Evolutionary conservation across 192 early-diverging fungal genomes (phyloP).

Genomic region (Coemansia reversa): DNA sequence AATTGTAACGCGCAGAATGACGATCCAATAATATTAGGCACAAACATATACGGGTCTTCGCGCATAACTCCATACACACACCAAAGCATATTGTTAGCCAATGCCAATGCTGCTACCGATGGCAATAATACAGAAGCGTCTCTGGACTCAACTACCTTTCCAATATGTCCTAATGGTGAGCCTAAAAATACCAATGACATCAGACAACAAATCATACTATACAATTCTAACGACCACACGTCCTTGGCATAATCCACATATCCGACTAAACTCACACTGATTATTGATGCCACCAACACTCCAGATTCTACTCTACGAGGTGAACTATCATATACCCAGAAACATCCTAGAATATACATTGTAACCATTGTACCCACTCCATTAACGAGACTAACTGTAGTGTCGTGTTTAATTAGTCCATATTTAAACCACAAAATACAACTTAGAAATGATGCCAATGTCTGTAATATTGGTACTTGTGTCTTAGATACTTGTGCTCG

Average conservation of each 20-base stretch:
- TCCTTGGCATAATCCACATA: constrained; percentile 26
- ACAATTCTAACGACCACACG: constrained; percentile 8
- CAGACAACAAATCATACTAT: constrained; percentile 29
- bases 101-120: constrained; percentile 25
- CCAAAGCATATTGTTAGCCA: constrained; percentile 45
- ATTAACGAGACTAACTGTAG: constrained; percentile 21
- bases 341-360: constrained; percentile 28
- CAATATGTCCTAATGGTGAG: constrained; percentile 40
- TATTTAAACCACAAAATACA: constrained; percentile 48
- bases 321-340: constrained; percentile 21
- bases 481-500: constrained; percentile 15
- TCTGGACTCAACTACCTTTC: constrained; percentile 13
- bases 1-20: constrained; percentile 38
- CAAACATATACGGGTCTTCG: constrained; percentile 33
- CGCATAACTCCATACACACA: constrained; percentile 27
- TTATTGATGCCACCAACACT: constrained; percentile 2
- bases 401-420: constrained; percentile 32
- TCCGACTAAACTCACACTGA: constrained; percentile 7
- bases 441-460: constrained; percentile 34
- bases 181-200: constrained; percentile 38
- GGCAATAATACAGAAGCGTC: constrained; percentile 49
- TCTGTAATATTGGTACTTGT: constrained; percentile 29
- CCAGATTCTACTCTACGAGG: constrained; percentile 19
- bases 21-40: constrained; percentile 39
- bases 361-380: constrained; percentile 17